Conservation (phyloP, 306 rosid species). For the Clitoria ternatea region DNA sequence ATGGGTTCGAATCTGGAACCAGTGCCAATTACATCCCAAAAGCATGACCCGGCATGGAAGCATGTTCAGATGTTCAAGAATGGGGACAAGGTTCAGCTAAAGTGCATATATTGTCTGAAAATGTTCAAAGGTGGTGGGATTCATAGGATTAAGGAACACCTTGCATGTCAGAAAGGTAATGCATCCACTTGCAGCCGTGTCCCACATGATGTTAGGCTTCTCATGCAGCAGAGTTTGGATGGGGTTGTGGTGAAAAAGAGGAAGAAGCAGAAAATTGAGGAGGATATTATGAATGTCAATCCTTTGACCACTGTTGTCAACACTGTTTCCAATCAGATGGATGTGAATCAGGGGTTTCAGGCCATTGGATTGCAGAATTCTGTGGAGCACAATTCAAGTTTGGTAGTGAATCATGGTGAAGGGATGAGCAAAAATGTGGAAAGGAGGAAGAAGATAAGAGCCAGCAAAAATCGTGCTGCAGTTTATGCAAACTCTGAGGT, state of each 20-base stretch:
- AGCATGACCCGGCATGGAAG: constrained; percentile 94
- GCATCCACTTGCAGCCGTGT: constrained; percentile 76
- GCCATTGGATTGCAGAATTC: constrained; percentile 35
- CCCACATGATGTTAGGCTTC: constrained; percentile 64
- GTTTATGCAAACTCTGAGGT: constrained; percentile 34
- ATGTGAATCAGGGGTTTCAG: constrained; percentile 38
- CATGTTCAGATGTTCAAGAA: constrained; percentile 85
- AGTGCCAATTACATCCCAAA: constrained; percentile 71
- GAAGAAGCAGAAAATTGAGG: constrained; percentile 82
- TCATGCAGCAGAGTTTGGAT: constrained; percentile 78
- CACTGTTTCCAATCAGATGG: constrained; percentile 36
- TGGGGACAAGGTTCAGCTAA: constrained; percentile 81
- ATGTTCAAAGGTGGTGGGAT: constrained; percentile 97
- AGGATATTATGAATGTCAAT: constrained; percentile 54
- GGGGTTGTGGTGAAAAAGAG: constrained; percentile 79
- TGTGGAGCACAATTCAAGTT: constrained; percentile 34
- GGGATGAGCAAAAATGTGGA: constrained; percentile 38
- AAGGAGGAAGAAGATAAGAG: constrained; percentile 68
- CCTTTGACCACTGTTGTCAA: constrained; percentile 39
- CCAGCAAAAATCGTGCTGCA: constrained; percentile 34
- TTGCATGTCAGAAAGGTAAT: constrained; percentile 89
- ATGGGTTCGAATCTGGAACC: constrained; percentile 67
- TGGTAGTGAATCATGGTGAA: constrained; percentile 44
- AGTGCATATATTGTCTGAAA: constrained; percentile 76
- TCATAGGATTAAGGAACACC: constrained; percentile 97